Percentiles rank a stretch among this genome's conserved stretches.
Evolutionary conservation across 176 grass and related monocot genomes (phyloP).

Genomic region (Oryza nivara): DNA sequence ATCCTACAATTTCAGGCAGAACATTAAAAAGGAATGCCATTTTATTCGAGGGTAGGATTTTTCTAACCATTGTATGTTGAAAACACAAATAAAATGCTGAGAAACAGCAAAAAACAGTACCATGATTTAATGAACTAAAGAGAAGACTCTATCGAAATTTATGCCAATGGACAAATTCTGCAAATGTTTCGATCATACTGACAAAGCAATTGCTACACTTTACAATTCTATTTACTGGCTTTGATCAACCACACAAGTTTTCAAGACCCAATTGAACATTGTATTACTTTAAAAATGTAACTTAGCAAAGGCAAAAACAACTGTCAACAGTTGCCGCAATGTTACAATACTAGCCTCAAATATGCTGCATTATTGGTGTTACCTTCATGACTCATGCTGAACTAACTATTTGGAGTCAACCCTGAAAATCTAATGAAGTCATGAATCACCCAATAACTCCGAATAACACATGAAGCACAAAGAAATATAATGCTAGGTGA

Average conservation of each 20-base stretch:
- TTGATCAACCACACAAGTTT: neutral
- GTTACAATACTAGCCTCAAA: neutral
- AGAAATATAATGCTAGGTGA: neutral
- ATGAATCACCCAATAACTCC: neutral
- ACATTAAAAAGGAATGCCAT: neutral
- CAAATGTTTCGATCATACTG: neutral
- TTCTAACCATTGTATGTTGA: neutral
- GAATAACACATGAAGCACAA: neutral
- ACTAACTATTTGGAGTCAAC: constrained; percentile 1
- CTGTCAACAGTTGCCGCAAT: neutral
- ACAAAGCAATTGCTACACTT: neutral
- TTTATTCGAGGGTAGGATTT: neutral
- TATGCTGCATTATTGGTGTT: neutral
- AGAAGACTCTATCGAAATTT: neutral
- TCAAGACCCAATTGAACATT: neutral
- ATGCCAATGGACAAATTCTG: neutral
- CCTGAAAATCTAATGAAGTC: neutral
- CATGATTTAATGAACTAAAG: neutral
- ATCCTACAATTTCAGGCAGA: constrained; percentile 35
- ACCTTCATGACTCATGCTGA: neutral
- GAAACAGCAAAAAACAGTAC: neutral
- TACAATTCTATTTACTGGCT: neutral
- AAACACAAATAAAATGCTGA: neutral
- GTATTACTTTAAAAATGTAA: neutral
- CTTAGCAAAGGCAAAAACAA: neutral